phyloP scores from a whole-genome alignment of 163 green algal genomes.

The Scenedesmus sp. region DNA sequence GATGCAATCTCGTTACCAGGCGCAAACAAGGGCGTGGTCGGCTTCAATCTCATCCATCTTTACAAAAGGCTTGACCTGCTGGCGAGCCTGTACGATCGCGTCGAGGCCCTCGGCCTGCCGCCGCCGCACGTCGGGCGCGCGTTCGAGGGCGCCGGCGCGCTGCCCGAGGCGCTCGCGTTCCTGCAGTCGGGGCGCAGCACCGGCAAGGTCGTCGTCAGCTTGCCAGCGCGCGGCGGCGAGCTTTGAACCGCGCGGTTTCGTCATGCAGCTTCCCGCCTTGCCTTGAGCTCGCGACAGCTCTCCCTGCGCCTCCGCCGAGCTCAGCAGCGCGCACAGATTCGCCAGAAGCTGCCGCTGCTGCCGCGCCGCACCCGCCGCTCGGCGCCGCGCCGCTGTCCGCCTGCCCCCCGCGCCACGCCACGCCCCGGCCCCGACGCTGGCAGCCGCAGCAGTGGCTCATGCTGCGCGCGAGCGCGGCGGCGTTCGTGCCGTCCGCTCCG shows the following conservation, averaged over 20 bases:
- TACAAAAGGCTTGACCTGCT: slow-evolving; percentile 44
- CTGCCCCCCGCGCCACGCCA: too few relatives aligned
- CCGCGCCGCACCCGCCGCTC: too few relatives aligned
- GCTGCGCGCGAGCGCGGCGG: slow-evolving; percentile 6
- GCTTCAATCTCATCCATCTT: slow-evolving; percentile 62
- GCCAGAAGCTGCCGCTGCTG: too few relatives aligned
- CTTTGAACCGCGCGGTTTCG: too few relatives aligned
- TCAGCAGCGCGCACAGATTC: too few relatives aligned
- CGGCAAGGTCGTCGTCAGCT: slow-evolving; percentile 49
- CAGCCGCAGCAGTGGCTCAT: too few relatives aligned
- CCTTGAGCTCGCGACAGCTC: not conserved
- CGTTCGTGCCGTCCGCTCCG: slow-evolving; percentile 14
- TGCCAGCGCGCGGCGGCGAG: too few relatives aligned
- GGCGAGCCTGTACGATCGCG: slow-evolving; percentile 34
- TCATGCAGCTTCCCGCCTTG: too few relatives aligned
- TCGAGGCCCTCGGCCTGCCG: slow-evolving; percentile 44
- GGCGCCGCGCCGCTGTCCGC: too few relatives aligned
- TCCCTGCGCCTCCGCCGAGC: too few relatives aligned
- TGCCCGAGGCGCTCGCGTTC: slow-evolving; percentile 43
- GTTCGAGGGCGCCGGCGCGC: slow-evolving; percentile 20
- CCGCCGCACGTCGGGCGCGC: slow-evolving; percentile 33
- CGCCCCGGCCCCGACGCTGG: too few relatives aligned
- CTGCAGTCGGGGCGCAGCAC: slow-evolving; percentile 49
- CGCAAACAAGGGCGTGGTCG: slow-evolving; percentile 55
- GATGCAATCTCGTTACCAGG: slow-evolving; percentile 43